A percentile compares a stretch with the other conserved stretches of the same genome.
These are phyloP conservation scores for Hyaloscypha hepaticicola DNA, from an alignment of 495 filamentous ascomycete species.

Conservation along the genomic window DNA sequence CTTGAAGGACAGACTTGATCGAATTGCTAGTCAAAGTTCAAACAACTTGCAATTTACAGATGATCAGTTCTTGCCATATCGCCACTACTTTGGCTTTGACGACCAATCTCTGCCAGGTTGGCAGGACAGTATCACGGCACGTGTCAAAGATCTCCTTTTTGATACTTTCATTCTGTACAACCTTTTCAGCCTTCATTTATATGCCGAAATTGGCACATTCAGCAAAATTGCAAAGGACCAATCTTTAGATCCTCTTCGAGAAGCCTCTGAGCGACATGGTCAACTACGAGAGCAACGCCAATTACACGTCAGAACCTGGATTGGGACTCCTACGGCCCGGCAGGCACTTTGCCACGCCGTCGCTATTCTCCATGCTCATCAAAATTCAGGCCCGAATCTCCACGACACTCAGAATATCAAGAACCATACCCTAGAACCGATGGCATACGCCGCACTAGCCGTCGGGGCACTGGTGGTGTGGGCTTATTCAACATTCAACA, in stretches of 20 bases:
- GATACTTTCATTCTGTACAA: slow-evolving; percentile 30
- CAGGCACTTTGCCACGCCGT: slow-evolving; percentile 20
- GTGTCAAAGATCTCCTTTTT: slow-evolving; percentile 20
- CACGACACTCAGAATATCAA: background rate
- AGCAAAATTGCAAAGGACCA: slow-evolving; percentile 24
- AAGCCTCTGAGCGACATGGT: slow-evolving; percentile 5
- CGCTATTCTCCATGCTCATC: slow-evolving; percentile 18
- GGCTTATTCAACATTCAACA: slow-evolving; percentile 18
- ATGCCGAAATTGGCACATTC: slow-evolving; percentile 25
- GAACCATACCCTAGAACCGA: slow-evolving; percentile 17
- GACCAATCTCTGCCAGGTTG: slow-evolving; percentile 21
- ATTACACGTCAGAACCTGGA: slow-evolving; percentile 9
- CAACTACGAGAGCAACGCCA: slow-evolving; percentile 9
- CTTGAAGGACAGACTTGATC: slow-evolving; percentile 16
- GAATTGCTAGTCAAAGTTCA: slow-evolving; percentile 11
- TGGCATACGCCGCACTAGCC: slow-evolving; percentile 19
- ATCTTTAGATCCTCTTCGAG: slow-evolving; percentile 1
- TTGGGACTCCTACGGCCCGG: slow-evolving; percentile 4
- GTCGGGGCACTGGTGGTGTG: slow-evolving; percentile 20
- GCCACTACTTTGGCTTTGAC: slow-evolving; percentile 26
- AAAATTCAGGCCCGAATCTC: background rate
- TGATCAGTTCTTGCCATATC: slow-evolving; percentile 11
- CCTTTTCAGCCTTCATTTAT: slow-evolving; percentile 30
- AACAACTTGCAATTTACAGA: slow-evolving; percentile 9
- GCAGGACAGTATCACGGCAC: slow-evolving; percentile 9